Conservation (phyloP, 2,329 filamentous ascomycete genomes). For the Cadophora gregata region DNA sequence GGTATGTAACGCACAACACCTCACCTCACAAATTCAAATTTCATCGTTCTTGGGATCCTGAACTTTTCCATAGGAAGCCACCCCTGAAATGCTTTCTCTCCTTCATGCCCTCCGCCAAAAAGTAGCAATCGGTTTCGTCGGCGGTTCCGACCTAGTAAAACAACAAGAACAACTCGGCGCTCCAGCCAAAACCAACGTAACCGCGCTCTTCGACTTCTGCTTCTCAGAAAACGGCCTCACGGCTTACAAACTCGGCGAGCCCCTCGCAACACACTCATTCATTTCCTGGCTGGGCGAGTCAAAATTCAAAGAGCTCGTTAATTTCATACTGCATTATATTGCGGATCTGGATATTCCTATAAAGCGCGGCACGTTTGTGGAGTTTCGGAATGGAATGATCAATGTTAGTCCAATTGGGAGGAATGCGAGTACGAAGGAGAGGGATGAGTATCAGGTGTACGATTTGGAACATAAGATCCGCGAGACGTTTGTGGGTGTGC, state of each 20-base stretch:
- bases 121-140: conserved; percentile 89
- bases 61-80: conserved; percentile 58
- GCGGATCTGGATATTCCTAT: conserved; percentile 83
- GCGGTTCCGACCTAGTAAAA: conserved; percentile 89
- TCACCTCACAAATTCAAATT: not conserved
- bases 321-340: conserved; percentile 80
- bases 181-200: conserved; percentile 68
- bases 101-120: conserved; percentile 84
- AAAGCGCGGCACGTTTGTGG: conserved; percentile 84
- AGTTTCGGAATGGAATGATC: conserved; percentile 92
- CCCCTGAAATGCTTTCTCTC: conserved; percentile 81
- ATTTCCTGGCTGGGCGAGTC: conserved; percentile 89
- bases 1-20: conserved; percentile 55
- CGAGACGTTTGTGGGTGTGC: conserved; percentile 73
- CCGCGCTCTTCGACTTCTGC: conserved; percentile 92
- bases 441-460: conserved; percentile 80
- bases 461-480: conserved; percentile 81
- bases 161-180: conserved; percentile 95
- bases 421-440: conserved; percentile 82
- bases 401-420: conserved; percentile 85
- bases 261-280: conserved; percentile 81
- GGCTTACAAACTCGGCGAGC: conserved; percentile 81
- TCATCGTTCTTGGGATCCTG: conserved; percentile 13
- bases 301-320: conserved; percentile 78
- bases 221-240: conserved; percentile 97